Percentiles rank a stretch among this genome's conserved stretches.
These are phyloP conservation scores for Solanum hybrid DNA, from an alignment of 305 asterid species.

Conservation along the genomic window DNA sequence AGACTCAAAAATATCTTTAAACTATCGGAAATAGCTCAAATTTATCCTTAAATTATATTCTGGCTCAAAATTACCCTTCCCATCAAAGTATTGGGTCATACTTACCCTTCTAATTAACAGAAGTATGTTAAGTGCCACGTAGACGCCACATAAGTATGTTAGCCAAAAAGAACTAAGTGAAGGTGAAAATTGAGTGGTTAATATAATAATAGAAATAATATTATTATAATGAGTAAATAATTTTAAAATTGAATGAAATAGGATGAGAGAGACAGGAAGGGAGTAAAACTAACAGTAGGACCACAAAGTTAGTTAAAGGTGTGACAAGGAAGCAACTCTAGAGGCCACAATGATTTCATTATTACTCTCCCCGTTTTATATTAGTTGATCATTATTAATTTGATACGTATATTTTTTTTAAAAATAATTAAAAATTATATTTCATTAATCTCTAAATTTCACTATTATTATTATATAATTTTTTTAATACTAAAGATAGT, in stretches of 20 bases:
- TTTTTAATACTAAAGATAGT: not conserved
- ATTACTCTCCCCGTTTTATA: not conserved
- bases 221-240: not conserved
- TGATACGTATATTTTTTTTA: accelerated
- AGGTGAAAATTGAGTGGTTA: no score
- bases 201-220: not conserved
- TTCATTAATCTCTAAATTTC: not conserved
- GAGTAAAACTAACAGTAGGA: not conserved
- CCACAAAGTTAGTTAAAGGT: conserved; percentile 41
- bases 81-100: no score
- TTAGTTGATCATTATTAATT: not conserved
- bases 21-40: no score
- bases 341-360: not conserved
- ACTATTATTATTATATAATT: not conserved
- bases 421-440: not conserved
- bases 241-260: not conserved
- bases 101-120: no score
- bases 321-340: conserved; percentile 40
- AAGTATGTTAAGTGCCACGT: no score
- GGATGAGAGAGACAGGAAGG: not conserved
- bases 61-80: no score
- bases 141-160: no score
- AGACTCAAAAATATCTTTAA: no score
- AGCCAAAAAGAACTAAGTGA: no score
- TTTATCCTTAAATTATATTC: no score